Evolutionary conservation across 768 basidiomycete species (phyloP).

Genomic region (Fibroporia radiculosa): DNA sequence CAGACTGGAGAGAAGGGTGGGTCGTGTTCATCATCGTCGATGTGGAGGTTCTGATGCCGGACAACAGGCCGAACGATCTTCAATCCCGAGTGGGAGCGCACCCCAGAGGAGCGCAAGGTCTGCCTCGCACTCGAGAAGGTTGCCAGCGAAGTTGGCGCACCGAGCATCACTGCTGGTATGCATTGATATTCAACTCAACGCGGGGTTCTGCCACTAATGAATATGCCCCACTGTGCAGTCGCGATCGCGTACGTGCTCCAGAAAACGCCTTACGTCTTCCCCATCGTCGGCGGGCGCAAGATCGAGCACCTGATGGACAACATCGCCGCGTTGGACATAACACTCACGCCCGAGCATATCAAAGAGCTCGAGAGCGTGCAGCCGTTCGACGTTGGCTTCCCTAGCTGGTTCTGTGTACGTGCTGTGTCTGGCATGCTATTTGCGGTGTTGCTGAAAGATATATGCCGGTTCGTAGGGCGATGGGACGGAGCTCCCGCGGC

Average conservation of each 20-base stretch:
- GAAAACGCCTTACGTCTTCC: constrained; percentile 41
- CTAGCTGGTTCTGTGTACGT: constrained; percentile 2
- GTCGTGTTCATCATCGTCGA: too few species aligned
- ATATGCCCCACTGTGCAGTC: constrained; percentile 23
- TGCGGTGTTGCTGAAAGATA: too few species aligned
- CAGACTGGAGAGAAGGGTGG: constrained; percentile 23
- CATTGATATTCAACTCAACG: too few species aligned
- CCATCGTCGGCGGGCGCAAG: constrained; percentile 42
- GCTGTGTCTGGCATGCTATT: neutral
- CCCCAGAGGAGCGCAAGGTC: constrained; percentile 21
- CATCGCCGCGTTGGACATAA: constrained; percentile 39
- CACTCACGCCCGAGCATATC: constrained; percentile 35
- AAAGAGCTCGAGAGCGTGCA: constrained; percentile 32
- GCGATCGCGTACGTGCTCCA: constrained; percentile 45
- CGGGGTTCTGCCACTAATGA: too few species aligned
- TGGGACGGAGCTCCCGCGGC: constrained; percentile 5
- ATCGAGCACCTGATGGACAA: constrained; percentile 40
- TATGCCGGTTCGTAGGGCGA: constrained; percentile 8
- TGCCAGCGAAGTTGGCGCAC: constrained; percentile 37
- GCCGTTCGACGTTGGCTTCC: constrained; percentile 41
- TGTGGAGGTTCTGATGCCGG: too few species aligned
- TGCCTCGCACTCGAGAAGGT: constrained; percentile 39
- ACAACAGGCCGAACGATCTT: constrained; percentile 23
- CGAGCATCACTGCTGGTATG: constrained; percentile 2
- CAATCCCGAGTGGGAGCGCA: constrained; percentile 26